Evolutionary conservation across 805 yeast genomes (phyloP).

Genomic region (Candida yuanshanica): DNA sequence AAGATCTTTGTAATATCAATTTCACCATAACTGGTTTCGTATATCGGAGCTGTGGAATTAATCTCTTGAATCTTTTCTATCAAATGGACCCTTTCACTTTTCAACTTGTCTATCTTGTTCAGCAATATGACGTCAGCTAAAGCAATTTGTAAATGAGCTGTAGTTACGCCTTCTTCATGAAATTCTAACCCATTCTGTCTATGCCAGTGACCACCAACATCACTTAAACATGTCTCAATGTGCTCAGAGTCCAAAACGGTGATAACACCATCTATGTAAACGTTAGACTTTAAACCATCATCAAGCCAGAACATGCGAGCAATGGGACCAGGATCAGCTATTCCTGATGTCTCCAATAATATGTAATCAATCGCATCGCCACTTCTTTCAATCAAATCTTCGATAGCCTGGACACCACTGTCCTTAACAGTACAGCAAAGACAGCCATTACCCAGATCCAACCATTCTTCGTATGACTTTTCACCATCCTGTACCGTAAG

Average conservation of each 20-base stretch:
- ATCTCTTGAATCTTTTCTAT: conserved; percentile 41
- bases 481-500: conserved; percentile 58
- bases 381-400: conserved; percentile 67
- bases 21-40: conserved; percentile 69
- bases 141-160: conserved; percentile 88
- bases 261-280: conserved; percentile 86
- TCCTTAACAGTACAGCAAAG: conserved; percentile 95
- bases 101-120: conserved; percentile 67
- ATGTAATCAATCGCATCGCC: conserved; percentile 81
- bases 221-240: conserved; percentile 60
- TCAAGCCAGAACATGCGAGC: conserved; percentile 98
- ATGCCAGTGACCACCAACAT: conserved; percentile 69
- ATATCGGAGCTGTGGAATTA: conserved; percentile 63
- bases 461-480: conserved; percentile 79
- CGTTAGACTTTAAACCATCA: conserved; percentile 76
- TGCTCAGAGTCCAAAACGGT: conserved; percentile 79
- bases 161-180: conserved; percentile 48
- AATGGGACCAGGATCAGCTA: conserved; percentile 97
- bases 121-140: conserved; percentile 78
- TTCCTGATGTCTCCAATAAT: conserved; percentile 89
- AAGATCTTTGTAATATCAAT: conserved; percentile 60
- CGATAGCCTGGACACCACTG: conserved; percentile 92
- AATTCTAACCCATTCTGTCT: conserved; percentile 34
- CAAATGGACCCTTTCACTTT: conserved; percentile 28
- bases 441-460: conserved; percentile 95